Evolutionary conservation across 352 stramenopile species (phyloP).

Genomic region (Thalassiosira sp.): DNA sequence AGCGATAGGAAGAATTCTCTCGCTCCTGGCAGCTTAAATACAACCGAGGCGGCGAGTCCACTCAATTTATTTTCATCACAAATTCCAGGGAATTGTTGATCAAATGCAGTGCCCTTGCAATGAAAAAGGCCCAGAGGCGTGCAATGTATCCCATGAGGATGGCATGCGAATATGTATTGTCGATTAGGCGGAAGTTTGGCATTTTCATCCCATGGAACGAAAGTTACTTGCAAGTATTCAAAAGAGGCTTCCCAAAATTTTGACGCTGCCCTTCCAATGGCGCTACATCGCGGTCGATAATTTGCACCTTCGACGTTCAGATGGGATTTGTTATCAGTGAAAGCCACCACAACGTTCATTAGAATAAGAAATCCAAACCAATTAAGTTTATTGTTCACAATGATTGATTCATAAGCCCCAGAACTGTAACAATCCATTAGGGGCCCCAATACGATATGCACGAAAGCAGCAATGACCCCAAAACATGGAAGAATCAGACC

Average conservation of each 20-base stretch:
- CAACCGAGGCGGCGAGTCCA: conserved; percentile 55
- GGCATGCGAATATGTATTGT: conserved; percentile 59
- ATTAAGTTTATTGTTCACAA: conserved; percentile 14
- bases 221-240: conserved; percentile 40
- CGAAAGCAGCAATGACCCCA: background rate
- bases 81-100: conserved; percentile 51
- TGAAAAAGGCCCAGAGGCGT: conserved; percentile 40
- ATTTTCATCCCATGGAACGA: conserved; percentile 25
- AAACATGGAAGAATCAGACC: conserved; percentile 31
- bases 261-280: conserved; percentile 15
- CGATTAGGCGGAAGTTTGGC: conserved; percentile 20
- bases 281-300: conserved; percentile 2
- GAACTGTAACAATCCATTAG: conserved; percentile 13
- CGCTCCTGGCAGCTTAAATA: conserved; percentile 64
- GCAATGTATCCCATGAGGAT: conserved; percentile 70
- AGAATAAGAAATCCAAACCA: conserved; percentile 21
- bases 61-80: conserved; percentile 43
- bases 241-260: conserved; percentile 27
- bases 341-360: conserved; percentile 22
- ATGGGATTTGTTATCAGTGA: conserved; percentile 43
- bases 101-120: conserved; percentile 43
- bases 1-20: conserved; percentile 61
- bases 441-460: conserved; percentile 11
- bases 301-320: conserved; percentile 20
- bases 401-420: conserved; percentile 15